Base-by-base conservation (phyloP, 352 stramenopile genomes). In the Thalassiosira oceanica region DNA sequence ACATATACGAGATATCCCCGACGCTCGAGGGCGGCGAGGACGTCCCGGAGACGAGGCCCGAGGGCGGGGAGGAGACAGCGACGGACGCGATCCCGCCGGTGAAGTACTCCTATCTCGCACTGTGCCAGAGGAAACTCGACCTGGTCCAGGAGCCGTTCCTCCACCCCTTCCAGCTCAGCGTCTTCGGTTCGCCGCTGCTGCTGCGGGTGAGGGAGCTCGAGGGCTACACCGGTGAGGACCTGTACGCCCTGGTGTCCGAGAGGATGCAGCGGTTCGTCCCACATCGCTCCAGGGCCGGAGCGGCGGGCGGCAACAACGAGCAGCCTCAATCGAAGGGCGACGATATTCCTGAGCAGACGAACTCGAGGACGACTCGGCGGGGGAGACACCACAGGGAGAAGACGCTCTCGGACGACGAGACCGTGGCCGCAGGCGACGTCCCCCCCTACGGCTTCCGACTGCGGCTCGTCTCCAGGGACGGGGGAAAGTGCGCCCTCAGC, bases 401-500 rank as follows among this genome's bases (percentile, higher is more conserved):
- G 60, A 87, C 78, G 18, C 78, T 60, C 16, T 48, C 73, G 36
- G 84, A 91, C 48, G 81, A 77, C 56, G 83, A 89, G 61, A 69
- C 68, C 41, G 60, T 89, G 2, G 66, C 68, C 10, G 81, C 65
- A 31, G 85, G 83, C 64, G 54, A 64, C 15, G 60, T 87, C 18
- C 85, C 83, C 57, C 23, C 74, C 0, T 89, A 86, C 50, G 85
- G 85, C 21, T 92, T 92, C 50, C 71, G 81, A 23, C 66, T 92
- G 5, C 61, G 83, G 20, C 37, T 91, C 2, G 71, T 83, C 43
- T 83, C 78, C 24, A 56, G 85, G 44, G 83, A 92, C 58, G 81
- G 80, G 31, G 73, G 60, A 28, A 62, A 73, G 24, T 92, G 85
- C 74, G 44, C 67, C 13, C 49, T 84, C 13, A 90, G 81, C 55